Evolutionary conservation across 768 basidiomycete species (phyloP).

Genomic region (Boletus rubroflammeus): DNA sequence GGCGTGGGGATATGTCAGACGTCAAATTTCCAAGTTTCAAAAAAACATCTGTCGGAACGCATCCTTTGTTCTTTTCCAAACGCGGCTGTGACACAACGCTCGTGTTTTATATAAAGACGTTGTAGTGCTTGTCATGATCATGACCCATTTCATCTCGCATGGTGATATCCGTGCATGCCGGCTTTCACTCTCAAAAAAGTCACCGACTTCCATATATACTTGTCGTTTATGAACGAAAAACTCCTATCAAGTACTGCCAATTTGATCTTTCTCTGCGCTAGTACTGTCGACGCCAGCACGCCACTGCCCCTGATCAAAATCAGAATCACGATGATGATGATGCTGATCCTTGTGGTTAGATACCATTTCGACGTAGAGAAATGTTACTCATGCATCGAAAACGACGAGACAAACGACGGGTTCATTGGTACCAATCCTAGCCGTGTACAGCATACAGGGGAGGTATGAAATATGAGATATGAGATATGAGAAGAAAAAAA

Average conservation of each 20-base stretch:
- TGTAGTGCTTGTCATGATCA: too few relatives aligned
- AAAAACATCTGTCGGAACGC: too few relatives aligned
- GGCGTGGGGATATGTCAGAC: not conserved
- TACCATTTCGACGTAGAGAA: not conserved
- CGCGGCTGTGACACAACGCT: too few relatives aligned
- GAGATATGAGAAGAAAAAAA: not conserved
- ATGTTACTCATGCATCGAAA: not conserved
- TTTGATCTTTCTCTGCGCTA: not conserved
- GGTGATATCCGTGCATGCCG: too few relatives aligned
- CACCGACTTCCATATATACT: not conserved
- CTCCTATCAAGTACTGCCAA: not conserved
- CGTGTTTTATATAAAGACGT: too few relatives aligned
- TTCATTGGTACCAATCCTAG: not conserved
- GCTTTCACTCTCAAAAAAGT: too few relatives aligned
- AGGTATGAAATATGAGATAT: not conserved
- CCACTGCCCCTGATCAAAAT: not conserved
- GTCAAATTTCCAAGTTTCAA: not conserved
- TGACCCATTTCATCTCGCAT: too few relatives aligned
- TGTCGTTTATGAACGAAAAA: too few relatives aligned
- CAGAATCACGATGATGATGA: not conserved
- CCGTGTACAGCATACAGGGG: conserved; percentile 5
- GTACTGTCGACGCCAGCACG: not conserved
- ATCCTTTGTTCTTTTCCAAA: too few relatives aligned
- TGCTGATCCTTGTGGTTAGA: too few relatives aligned
- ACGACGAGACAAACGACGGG: too few relatives aligned